Conservation (phyloP, 352 stramenopile species). For the Pythium apleroticum region DNA sequence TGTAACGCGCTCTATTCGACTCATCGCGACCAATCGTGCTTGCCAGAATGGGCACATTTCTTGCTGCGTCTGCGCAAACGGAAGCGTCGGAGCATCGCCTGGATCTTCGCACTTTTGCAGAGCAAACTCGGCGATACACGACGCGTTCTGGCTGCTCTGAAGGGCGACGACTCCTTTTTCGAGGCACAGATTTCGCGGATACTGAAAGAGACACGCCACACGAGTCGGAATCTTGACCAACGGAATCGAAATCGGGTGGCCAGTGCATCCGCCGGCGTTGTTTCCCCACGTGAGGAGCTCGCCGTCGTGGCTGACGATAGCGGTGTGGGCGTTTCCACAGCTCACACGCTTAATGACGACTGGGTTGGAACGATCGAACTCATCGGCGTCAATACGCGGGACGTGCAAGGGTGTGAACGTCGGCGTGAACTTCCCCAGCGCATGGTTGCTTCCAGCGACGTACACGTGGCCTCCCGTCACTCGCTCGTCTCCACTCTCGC, state of each 20-base stretch:
- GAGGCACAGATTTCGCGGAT: conserved; percentile 52
- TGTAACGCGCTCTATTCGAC: conserved; percentile 44
- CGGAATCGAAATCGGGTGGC: conserved; percentile 39
- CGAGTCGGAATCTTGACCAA: conserved; percentile 43
- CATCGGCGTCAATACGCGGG: not conserved
- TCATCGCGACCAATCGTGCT: conserved; percentile 33
- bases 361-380: not conserved
- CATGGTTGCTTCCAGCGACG: conserved; percentile 67
- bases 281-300: conserved; percentile 80
- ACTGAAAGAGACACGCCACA: conserved; percentile 62
- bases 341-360: conserved; percentile 45
- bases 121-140: conserved; percentile 44
- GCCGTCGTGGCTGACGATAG: conserved; percentile 53
- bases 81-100: conserved; percentile 7
- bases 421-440: conserved; percentile 60
- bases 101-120: conserved; percentile 26
- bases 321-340: conserved; percentile 70
- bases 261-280: conserved; percentile 65
- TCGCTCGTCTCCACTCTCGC: not conserved
- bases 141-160: conserved; percentile 74
- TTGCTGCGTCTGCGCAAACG: conserved; percentile 64
- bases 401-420: conserved; percentile 43
- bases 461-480: conserved; percentile 43
- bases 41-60: conserved; percentile 83
- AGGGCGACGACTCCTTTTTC: conserved; percentile 28